Conservation (phyloP, 2,329 filamentous ascomycete species). For the Myriosclerotinia duriaeana region DNA sequence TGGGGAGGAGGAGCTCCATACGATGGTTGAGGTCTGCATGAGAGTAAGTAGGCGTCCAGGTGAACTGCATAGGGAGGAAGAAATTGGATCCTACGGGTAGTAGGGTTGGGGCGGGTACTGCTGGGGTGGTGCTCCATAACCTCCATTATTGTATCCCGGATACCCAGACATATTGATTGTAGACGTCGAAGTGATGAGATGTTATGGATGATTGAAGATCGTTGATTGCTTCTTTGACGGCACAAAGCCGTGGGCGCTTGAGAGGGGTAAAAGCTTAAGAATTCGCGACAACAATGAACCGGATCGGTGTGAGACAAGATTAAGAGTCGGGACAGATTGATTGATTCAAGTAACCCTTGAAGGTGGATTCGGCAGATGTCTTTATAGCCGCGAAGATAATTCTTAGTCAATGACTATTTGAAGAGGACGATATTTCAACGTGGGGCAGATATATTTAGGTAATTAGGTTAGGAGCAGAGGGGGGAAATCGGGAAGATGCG, state of each 20-base stretch:
- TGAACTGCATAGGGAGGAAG: constrained; percentile 11
- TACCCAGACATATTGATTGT: constrained; percentile 59
- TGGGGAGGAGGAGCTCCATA: constrained; percentile 40
- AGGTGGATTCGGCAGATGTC: constrained; percentile 17
- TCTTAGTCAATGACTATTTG: not conserved
- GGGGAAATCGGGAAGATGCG: constrained; percentile 16
- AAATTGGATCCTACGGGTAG: constrained; percentile 50
- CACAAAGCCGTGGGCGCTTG: constrained; percentile 7
- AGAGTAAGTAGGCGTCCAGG: constrained; percentile 11
- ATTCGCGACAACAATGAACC: constrained; percentile 7
- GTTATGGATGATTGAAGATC: not conserved
- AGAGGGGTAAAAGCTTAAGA: constrained; percentile 7
- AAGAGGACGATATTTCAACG: constrained; percentile 1
- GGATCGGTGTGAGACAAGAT: constrained; percentile 1
- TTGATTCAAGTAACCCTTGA: constrained; percentile 5
- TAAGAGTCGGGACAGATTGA: not conserved
- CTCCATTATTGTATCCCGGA: constrained; percentile 54
- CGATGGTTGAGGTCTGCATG: constrained; percentile 28
- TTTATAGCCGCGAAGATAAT: constrained; percentile 18
- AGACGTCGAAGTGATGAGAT: not conserved
- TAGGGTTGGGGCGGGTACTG: constrained; percentile 45
- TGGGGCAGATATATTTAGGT: constrained; percentile 9
- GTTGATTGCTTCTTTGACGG: not conserved
- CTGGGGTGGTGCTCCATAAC: constrained; percentile 43
- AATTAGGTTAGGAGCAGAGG: not conserved